Percentiles rank a stretch among this genome's conserved stretches.
These are phyloP conservation scores for Sporothrix brasiliensis DNA, from an alignment of 2,329 filamentous ascomycete species.

Conservation along the genomic window DNA sequence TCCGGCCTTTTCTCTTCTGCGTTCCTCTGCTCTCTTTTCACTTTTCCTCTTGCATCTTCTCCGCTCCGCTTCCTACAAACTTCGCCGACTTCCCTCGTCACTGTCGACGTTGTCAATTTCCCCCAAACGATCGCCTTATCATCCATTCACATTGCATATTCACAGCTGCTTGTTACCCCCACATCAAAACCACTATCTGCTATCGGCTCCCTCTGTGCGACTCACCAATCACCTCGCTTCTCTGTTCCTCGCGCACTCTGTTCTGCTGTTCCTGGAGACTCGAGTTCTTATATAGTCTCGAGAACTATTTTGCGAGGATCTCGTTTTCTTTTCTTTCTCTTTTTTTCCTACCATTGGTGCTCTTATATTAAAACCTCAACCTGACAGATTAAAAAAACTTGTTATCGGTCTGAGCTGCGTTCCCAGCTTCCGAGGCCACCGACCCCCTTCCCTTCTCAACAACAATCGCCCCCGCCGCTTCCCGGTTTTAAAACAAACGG, in stretches of 20 bases:
- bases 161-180: slow-evolving; percentile 24
- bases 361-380: not conserved
- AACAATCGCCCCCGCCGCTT: slow-evolving; percentile 1
- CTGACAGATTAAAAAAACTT: not conserved
- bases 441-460: not conserved
- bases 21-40: not conserved
- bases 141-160: not conserved
- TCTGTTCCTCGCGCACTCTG: not conserved
- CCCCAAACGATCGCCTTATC: slow-evolving; percentile 9
- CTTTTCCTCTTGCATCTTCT: not conserved
- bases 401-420: slow-evolving; percentile 12
- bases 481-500: slow-evolving; percentile 37
- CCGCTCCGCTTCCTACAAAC: not conserved
- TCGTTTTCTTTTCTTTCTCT: not conserved
- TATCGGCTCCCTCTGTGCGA: not conserved
- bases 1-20: not conserved
- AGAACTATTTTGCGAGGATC: not conserved
- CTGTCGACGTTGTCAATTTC: not conserved
- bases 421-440: slow-evolving; percentile 20
- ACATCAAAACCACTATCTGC: slow-evolving; percentile 25
- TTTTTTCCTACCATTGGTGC: not conserved
- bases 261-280: not conserved
- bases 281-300: slow-evolving; percentile 3
- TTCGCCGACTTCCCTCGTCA: not conserved
- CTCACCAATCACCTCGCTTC: slow-evolving; percentile 26